These are phyloP conservation scores for Saraca asoca DNA, from an alignment of 331 rosid species.

Conservation along the genomic window DNA sequence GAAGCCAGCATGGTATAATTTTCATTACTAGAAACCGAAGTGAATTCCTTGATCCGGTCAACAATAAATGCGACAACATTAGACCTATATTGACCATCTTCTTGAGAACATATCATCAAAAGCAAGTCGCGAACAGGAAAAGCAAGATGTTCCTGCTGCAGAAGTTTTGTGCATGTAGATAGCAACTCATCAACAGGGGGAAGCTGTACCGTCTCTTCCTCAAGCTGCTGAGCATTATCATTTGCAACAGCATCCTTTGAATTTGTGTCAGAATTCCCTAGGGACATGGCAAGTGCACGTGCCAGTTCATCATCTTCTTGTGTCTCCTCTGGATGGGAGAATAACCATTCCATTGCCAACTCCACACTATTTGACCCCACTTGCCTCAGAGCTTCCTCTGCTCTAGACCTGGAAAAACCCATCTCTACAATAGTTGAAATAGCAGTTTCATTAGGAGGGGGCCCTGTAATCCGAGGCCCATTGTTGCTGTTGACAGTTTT, in stretches of 20 bases:
- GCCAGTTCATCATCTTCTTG: constrained; percentile 98
- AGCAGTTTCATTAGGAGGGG: constrained; percentile 84
- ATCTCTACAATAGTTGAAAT: constrained; percentile 92
- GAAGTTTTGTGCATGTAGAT: constrained; percentile 76
- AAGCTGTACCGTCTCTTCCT: constrained; percentile 80
- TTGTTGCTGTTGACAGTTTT: constrained; percentile 67
- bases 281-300: constrained; percentile 97
- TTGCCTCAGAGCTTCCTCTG: constrained; percentile 93
- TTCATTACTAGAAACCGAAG: constrained; percentile 52
- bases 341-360: constrained; percentile 98
- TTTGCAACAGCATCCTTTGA: constrained; percentile 59
- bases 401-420: constrained; percentile 95
- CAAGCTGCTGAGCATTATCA: constrained; percentile 62
- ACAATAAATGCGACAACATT: constrained; percentile 70
- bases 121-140: constrained; percentile 91
- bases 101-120: constrained; percentile 87
- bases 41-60: constrained; percentile 72
- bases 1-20: constrained; percentile 63
- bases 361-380: constrained; percentile 97
- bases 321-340: constrained; percentile 85
- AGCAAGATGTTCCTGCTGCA: constrained; percentile 85
- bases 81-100: constrained; percentile 81
- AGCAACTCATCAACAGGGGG: constrained; percentile 90
- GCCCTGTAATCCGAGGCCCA: constrained; percentile 70
- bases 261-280: constrained; percentile 82